phyloP scores from a whole-genome alignment of 2,329 filamentous ascomycete genomes.

The Davidsoniella virescens region DNA sequence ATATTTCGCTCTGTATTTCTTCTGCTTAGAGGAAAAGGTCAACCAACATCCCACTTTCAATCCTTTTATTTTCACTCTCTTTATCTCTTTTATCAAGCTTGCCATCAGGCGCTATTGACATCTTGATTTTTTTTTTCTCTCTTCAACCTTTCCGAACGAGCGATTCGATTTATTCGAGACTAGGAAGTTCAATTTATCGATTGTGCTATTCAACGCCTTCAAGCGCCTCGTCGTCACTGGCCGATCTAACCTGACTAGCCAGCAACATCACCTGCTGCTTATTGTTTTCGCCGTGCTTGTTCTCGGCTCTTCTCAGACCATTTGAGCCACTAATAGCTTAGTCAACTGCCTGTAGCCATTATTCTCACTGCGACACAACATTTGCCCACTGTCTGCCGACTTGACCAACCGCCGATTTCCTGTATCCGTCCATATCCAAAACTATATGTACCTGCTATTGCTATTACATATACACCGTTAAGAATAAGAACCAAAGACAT shows the following conservation, averaged over 20 bases:
- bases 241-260: not conserved
- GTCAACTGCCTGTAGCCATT: no score
- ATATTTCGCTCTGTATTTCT: not conserved
- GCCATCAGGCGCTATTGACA: not conserved
- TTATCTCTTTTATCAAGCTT: not conserved
- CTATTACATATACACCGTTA: not conserved
- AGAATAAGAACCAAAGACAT: not conserved
- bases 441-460: no score
- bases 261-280: not conserved
- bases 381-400: not conserved
- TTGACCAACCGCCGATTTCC: not conserved
- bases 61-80: not conserved
- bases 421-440: not conserved
- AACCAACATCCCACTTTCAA: not conserved
- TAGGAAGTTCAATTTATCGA: not conserved
- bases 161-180: no score
- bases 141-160: not conserved
- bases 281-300: not conserved
- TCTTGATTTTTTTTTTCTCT: not conserved
- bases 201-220: not conserved
- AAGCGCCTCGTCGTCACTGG: not conserved
- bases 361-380: not conserved
- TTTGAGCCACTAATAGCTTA: no score
- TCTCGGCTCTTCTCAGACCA: no score
- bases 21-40: no score